Base-by-base conservation (phyloP, 1,139 yeast species). In the Debaryomyces nepalensis region DNA sequence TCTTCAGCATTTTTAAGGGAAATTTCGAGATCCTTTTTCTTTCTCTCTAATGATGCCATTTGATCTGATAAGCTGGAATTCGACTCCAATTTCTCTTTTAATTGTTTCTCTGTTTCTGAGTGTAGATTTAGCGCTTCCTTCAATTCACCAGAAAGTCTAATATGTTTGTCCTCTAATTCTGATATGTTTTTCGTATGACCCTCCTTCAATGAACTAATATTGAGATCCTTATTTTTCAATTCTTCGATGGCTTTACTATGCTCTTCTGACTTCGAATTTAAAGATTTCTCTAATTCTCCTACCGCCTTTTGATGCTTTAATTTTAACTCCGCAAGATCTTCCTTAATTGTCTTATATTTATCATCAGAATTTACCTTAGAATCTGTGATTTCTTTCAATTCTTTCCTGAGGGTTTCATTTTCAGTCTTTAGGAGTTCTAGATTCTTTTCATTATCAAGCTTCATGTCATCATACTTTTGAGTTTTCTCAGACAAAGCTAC, bases 251-350 rank as follows among this genome's bases (percentile, higher is more conserved):
- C 24, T 4, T 33, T 29, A 11, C 22, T 29, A 35, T 42, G 34
- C 15, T 49, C 41, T 18, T 42, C 42, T 5, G 23, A 19, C 31
- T 46, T 44, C 4, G 43, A 32, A n/a, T 30, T 15, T 7, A 43
- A 38, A 11, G 46, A 58, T 24, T 42, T 23, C 20, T 31, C 34
- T 20, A 53, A 35, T 5, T 40, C 33, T 11, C 41, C 44, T 31
- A 44, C 37, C 15, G 36, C 5, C 23, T 35, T 21, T 3, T 4
- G 7, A 21, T 30, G 41, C 5, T 33, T 32, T 16, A 35, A 36
- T 26, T 47, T 41, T 11, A 46, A 38, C 3, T 18, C 38, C 2
- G 32, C 16, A 5, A 51, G 22, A 29, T 47, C 45, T 2, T 38
- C 45, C n/a, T 44, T 49, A 12, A 40, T 40, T 11, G 34, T 33